Evolutionary conservation across 768 basidiomycete genomes (phyloP).

Genomic region (Leucogyrophana mollusca): DNA sequence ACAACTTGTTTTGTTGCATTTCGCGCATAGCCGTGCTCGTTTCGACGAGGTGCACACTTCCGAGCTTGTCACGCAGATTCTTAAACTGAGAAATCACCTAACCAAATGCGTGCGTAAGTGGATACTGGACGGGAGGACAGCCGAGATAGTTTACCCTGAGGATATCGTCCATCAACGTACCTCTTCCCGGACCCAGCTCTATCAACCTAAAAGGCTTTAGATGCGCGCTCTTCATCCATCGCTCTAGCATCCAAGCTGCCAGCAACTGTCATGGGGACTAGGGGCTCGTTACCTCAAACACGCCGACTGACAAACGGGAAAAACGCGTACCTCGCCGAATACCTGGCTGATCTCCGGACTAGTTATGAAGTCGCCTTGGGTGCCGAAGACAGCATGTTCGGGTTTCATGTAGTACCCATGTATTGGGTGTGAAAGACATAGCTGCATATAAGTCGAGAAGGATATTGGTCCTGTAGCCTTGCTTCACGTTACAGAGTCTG

Average conservation of each 20-base stretch:
- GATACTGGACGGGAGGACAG: not conserved
- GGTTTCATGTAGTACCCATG: slow-evolving; percentile 91
- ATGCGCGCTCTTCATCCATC: slow-evolving; percentile 59
- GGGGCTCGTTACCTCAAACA: slow-evolving; percentile 38
- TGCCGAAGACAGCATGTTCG: slow-evolving; percentile 75
- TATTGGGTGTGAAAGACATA: slow-evolving; percentile 86
- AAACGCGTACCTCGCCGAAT: slow-evolving; percentile 83
- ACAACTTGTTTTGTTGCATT: slow-evolving; percentile 58
- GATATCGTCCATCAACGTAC: slow-evolving; percentile 89
- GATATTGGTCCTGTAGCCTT: slow-evolving; percentile 90
- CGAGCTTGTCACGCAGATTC: slow-evolving; percentile 31
- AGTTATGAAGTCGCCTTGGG: slow-evolving; percentile 90
- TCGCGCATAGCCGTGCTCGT: slow-evolving; percentile 67
- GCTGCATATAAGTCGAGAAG: slow-evolving; percentile 87
- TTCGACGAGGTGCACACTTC: slow-evolving; percentile 75
- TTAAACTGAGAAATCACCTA: slow-evolving; percentile 56
- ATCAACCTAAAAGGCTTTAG: slow-evolving; percentile 63
- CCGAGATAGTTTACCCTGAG: slow-evolving; percentile 60
- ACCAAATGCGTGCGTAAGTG: not conserved
- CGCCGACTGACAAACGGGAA: not conserved
- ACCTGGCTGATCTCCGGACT: slow-evolving; percentile 96
- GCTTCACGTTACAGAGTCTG: not conserved
- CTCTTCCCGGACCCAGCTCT: slow-evolving; percentile 92
- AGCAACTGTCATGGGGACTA: slow-evolving; percentile 58
- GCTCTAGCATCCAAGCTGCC: slow-evolving; percentile 81